Evolutionary conservation across 768 basidiomycete species (phyloP).

Genomic region (Bullera alba): DNA sequence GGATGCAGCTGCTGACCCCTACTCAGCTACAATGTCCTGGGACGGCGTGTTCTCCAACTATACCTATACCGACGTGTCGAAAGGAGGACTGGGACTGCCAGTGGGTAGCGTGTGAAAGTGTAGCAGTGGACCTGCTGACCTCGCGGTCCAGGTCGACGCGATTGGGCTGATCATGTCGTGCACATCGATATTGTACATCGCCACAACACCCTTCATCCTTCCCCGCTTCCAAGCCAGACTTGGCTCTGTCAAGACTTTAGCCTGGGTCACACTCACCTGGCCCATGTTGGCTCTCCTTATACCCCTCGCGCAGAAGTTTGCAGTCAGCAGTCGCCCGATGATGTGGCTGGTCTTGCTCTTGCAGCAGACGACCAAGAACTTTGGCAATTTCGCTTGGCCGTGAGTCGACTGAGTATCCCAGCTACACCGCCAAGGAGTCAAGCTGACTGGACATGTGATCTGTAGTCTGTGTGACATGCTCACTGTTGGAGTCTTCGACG

Average conservation of each 20-base stretch:
- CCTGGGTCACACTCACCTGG: constrained; percentile 7
- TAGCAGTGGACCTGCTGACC: not conserved
- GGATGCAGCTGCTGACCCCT: constrained; percentile 2
- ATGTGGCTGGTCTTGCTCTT: constrained; percentile 18
- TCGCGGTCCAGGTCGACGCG: constrained; percentile 8
- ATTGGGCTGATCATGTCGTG: constrained; percentile 20
- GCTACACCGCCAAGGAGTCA: not conserved
- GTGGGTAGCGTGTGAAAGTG: constrained; percentile 6
- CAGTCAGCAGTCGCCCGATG: constrained; percentile 4
- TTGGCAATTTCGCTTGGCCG: constrained; percentile 25
- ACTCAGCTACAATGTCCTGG: constrained; percentile 15
- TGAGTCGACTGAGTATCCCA: constrained; percentile 4
- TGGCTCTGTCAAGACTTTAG: constrained; percentile 6
- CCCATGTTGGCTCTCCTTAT: constrained; percentile 17
- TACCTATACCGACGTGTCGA: constrained; percentile 17
- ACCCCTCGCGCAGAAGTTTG: constrained; percentile 20
- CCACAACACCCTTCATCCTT: constrained; percentile 14
- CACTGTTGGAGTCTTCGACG: constrained; percentile 21
- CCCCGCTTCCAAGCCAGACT: constrained; percentile 19
- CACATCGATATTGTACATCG: constrained; percentile 15
- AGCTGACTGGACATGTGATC: not conserved
- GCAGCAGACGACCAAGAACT: constrained; percentile 5
- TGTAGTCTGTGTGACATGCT: constrained; percentile 14
- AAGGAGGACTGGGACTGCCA: constrained; percentile 30
- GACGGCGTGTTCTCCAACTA: constrained; percentile 28